Evolutionary conservation across 2,329 filamentous ascomycete species (phyloP).

Genomic region (Monilinia aucupariae): DNA sequence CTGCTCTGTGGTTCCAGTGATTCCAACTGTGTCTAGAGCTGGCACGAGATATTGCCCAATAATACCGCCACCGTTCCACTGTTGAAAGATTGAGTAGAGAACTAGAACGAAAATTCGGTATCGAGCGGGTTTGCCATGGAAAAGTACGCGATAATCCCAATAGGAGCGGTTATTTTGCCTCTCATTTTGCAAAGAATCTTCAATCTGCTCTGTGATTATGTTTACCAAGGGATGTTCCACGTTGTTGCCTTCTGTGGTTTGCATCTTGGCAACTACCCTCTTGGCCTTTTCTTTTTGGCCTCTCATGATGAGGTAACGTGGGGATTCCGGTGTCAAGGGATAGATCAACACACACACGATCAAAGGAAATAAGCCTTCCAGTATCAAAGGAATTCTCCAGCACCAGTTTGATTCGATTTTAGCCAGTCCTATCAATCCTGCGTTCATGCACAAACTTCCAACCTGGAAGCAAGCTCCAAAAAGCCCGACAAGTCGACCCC

Average conservation of each 20-base stretch:
- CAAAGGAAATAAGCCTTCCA: constrained; percentile 38
- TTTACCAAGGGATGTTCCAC: constrained; percentile 22
- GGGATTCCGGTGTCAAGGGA: constrained; percentile 34
- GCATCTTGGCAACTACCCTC: constrained; percentile 41
- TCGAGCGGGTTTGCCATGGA: constrained; percentile 39
- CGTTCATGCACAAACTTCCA: constrained; percentile 39
- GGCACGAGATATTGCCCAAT: constrained; percentile 28
- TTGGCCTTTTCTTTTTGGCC: constrained; percentile 36
- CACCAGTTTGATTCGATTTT: constrained; percentile 18
- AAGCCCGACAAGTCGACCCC: constrained; percentile 44
- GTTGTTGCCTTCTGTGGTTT: constrained; percentile 39
- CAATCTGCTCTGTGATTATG: constrained; percentile 31
- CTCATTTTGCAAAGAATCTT: constrained; percentile 28
- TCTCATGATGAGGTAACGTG: constrained; percentile 37
- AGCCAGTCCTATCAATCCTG: constrained; percentile 38
- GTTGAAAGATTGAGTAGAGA: constrained; percentile 38
- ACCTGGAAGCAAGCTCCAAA: constrained; percentile 43
- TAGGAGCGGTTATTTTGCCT: constrained; percentile 32
- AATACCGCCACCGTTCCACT: constrained; percentile 30
- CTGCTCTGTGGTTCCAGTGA: constrained; percentile 20
- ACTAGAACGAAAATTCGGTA: constrained; percentile 42
- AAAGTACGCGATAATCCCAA: constrained; percentile 45
- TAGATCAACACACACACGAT: constrained; percentile 28
- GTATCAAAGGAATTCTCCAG: constrained; percentile 24
- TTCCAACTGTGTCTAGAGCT: constrained; percentile 25